Evolutionary conservation across 106 monocot genomes (phyloP).

Genomic region (Acorus gramineus): DNA sequence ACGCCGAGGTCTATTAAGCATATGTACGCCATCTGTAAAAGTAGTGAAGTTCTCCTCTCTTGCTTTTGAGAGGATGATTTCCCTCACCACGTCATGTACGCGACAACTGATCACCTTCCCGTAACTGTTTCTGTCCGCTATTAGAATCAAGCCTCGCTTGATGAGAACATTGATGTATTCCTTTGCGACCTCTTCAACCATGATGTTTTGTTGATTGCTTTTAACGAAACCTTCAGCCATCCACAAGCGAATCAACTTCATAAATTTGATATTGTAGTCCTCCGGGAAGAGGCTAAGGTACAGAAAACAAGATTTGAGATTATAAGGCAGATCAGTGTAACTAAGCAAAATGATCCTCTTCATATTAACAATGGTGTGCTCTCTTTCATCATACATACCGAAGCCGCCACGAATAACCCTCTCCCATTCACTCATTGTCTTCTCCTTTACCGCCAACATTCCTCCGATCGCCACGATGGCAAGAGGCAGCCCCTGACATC

Average conservation of each 20-base stretch:
- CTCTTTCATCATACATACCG: constrained; percentile 10
- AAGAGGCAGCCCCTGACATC: constrained; percentile 18
- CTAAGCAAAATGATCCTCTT: constrained; percentile 19
- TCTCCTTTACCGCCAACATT: constrained; percentile 13
- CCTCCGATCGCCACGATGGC: constrained; percentile 22
- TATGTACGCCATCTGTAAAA: neutral
- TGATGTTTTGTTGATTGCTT: neutral
- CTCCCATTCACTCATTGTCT: constrained; percentile 4
- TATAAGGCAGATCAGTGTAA: constrained; percentile 21
- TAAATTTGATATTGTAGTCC: constrained; percentile 11
- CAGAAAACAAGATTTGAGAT: constrained; percentile 26
- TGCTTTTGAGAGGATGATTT: constrained; percentile 15
- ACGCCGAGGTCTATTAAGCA: constrained; percentile 6
- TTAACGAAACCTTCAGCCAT: constrained; percentile 31
- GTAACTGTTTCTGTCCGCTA: constrained; percentile 22
- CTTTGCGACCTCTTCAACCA: constrained; percentile 15
- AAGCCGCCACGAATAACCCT: constrained; percentile 2
- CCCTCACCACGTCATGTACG: constrained; percentile 24
- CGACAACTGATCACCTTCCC: constrained; percentile 19
- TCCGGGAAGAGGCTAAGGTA: constrained; percentile 33
- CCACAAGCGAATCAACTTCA: constrained; percentile 21
- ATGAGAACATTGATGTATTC: constrained; percentile 24
- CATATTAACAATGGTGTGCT: constrained; percentile 8
- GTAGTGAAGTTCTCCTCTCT: constrained; percentile 22
- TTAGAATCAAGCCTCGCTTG: constrained; percentile 22